phyloP scores from a whole-genome alignment of 306 rosid species.

The Cicer pinnatifidum region DNA sequence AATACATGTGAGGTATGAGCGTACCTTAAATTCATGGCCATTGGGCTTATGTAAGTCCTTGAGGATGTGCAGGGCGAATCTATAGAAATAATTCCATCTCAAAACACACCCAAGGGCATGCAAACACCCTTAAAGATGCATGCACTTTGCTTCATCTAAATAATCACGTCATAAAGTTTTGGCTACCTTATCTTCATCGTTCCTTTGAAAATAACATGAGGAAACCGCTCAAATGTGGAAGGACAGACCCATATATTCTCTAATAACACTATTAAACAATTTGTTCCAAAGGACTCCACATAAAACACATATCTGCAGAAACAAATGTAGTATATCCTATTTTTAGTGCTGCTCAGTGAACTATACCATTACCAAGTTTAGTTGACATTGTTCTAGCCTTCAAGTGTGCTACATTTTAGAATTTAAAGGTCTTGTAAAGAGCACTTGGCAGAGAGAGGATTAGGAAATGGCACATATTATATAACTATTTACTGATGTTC shows the following conservation, averaged over 20 bases:
- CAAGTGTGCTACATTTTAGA: slow-evolving; percentile 28
- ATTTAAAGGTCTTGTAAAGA: slow-evolving; percentile 25
- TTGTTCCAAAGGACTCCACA: slow-evolving; percentile 12
- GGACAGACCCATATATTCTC: slow-evolving; percentile 28
- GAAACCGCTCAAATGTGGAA: slow-evolving; percentile 27
- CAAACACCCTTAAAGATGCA: slow-evolving; percentile 25
- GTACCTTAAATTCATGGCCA: slow-evolving; percentile 30
- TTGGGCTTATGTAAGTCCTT: slow-evolving; percentile 4
- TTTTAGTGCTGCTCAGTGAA: slow-evolving; percentile 17
- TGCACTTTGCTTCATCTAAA: slow-evolving; percentile 32
- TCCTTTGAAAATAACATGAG: slow-evolving; percentile 4
- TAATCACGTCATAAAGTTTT: slow-evolving; percentile 9
- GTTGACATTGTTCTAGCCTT: slow-evolving; percentile 15
- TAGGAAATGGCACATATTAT: slow-evolving; percentile 34
- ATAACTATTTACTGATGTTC: slow-evolving; percentile 2
- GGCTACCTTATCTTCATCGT: neutral
- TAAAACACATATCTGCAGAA: slow-evolving; percentile 17
- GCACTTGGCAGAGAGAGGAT: slow-evolving; percentile 31
- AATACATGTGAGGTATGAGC: slow-evolving; percentile 1
- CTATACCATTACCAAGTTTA: slow-evolving; percentile 26
- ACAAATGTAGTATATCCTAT: neutral
- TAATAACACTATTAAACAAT: neutral
- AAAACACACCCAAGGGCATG: slow-evolving; percentile 34
- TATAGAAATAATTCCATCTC: neutral
- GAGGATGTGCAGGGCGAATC: slow-evolving; percentile 13